phyloP scores from a whole-genome alignment of 768 basidiomycete species.

The Collybiopsis luxurians region DNA sequence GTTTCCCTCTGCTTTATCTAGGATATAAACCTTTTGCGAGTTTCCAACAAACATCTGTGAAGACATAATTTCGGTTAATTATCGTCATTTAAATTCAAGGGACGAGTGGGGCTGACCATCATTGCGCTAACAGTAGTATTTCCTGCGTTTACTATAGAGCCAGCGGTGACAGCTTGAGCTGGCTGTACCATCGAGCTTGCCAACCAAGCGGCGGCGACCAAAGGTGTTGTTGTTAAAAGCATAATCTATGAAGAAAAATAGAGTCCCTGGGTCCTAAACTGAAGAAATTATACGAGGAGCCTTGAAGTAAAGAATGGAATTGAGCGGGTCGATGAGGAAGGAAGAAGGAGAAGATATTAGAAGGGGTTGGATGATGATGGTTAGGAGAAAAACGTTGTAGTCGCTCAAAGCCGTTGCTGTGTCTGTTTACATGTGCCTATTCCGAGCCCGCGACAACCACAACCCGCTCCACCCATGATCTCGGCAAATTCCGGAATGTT shows the following conservation, averaged over 20 bases:
- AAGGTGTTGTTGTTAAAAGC: not conserved
- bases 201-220: slow-evolving; percentile 26
- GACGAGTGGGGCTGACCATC: slow-evolving; percentile 39
- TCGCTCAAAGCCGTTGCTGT: too few relatives aligned
- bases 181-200: slow-evolving; percentile 29
- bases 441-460: too few relatives aligned
- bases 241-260: not conserved
- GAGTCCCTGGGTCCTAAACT: too few relatives aligned
- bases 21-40: slow-evolving; percentile 76
- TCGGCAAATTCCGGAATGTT: too few relatives aligned
- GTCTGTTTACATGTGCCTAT: too few relatives aligned
- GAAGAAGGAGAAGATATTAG: too few relatives aligned
- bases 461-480: too few relatives aligned
- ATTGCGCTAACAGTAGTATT: slow-evolving; percentile 47
- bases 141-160: slow-evolving; percentile 46
- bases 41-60: slow-evolving; percentile 78
- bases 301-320: too few relatives aligned
- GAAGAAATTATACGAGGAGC: too few relatives aligned
- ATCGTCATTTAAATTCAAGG: not conserved
- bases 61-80: not conserved
- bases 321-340: too few relatives aligned
- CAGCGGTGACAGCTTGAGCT: slow-evolving; percentile 33
- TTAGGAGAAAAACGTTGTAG: too few relatives aligned
- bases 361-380: too few relatives aligned
- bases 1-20: slow-evolving; percentile 88